These are phyloP conservation scores for Penicillium verhagenii DNA, from an alignment of 495 filamentous ascomycete species.

Conservation along the genomic window DNA sequence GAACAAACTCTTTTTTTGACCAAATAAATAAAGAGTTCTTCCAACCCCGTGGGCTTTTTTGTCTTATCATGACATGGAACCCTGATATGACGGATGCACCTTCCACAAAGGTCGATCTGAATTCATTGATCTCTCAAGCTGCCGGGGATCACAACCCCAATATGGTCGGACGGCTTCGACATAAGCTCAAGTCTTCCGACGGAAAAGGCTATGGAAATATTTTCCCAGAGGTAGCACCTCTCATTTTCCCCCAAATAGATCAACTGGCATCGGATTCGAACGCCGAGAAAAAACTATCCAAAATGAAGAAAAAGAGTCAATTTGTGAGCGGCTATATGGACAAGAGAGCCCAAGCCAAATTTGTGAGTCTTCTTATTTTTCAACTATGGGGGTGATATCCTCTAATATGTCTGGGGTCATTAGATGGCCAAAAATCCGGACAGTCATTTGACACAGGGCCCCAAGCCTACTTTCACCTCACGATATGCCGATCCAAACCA, in stretches of 20 bases:
- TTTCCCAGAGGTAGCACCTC: slow-evolving; percentile 52
- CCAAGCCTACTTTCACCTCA: slow-evolving; percentile 41
- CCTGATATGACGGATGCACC: slow-evolving; percentile 33
- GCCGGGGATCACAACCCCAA: slow-evolving; percentile 5
- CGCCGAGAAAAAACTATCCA: slow-evolving; percentile 32
- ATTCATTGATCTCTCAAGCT: slow-evolving; percentile 27
- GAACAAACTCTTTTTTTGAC: slow-evolving; percentile 55
- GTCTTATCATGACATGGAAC: slow-evolving; percentile 60
- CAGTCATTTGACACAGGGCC: slow-evolving; percentile 23
- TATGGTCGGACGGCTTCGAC: slow-evolving; percentile 22
- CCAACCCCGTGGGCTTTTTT: slow-evolving; percentile 57
- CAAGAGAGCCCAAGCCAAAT: slow-evolving; percentile 47
- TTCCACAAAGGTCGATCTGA: slow-evolving; percentile 23
- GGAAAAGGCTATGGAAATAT: slow-evolving; percentile 49
- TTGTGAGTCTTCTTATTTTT: slow-evolving; percentile 53
- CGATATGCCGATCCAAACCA: slow-evolving; percentile 56
- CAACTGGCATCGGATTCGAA: slow-evolving; percentile 26
- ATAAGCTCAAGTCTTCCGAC: slow-evolving; percentile 41
- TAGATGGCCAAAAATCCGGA: slow-evolving; percentile 27
- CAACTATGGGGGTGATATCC: background rate
- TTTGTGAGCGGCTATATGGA: slow-evolving; percentile 56
- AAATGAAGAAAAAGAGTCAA: slow-evolving; percentile 35
- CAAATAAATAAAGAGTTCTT: slow-evolving; percentile 59
- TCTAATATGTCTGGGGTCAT: background rate
- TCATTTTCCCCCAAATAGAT: slow-evolving; percentile 56